phyloP scores from a whole-genome alignment of 1,284 basidiomycete species.

The Ustilago bromivora region DNA sequence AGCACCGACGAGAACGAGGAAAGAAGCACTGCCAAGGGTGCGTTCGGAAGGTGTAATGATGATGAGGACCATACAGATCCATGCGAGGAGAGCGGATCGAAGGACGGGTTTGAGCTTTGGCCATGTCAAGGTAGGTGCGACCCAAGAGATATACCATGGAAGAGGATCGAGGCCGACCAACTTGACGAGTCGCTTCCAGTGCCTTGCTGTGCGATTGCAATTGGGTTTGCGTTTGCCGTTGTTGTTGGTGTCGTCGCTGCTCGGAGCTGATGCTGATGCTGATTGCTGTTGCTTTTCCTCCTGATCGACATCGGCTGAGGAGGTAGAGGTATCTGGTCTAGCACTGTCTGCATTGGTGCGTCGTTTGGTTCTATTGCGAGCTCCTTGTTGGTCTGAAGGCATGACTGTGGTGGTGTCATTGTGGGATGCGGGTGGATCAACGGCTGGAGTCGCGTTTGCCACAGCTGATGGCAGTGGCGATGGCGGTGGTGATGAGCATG shows the following conservation, averaged over 20 bases:
- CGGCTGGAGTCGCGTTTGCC: too few relatives aligned
- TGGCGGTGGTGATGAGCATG: not conserved
- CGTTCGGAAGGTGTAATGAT: slow-evolving; percentile 74
- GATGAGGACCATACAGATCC: slow-evolving; percentile 77
- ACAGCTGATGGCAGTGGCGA: not conserved
- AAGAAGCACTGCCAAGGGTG: slow-evolving; percentile 77
- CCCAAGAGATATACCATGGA: slow-evolving; percentile 50
- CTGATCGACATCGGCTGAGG: slow-evolving; percentile 20
- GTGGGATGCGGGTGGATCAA: not conserved
- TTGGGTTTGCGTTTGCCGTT: slow-evolving; percentile 31
- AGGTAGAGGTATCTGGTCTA: not conserved
- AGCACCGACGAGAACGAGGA: slow-evolving; percentile 77
- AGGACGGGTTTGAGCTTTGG: slow-evolving; percentile 75
- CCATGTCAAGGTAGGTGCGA: slow-evolving; percentile 49
- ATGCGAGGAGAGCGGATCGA: slow-evolving; percentile 77
- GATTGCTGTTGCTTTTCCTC: slow-evolving; percentile 19
- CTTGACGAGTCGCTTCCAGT: slow-evolving; percentile 21
- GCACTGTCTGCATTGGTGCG: not conserved
- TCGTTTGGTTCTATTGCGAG: slow-evolving; percentile 20
- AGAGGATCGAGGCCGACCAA: slow-evolving; percentile 34
- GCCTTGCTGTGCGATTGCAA: not conserved
- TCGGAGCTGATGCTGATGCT: not conserved
- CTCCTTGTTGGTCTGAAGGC: not conserved
- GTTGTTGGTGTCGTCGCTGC: slow-evolving; percentile 5
- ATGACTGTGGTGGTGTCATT: too few relatives aligned